Percentiles rank a stretch among this genome's conserved stretches.
phyloP scores from a whole-genome alignment of 495 filamentous ascomycete genomes.

The Apodospora peruviana region DNA sequence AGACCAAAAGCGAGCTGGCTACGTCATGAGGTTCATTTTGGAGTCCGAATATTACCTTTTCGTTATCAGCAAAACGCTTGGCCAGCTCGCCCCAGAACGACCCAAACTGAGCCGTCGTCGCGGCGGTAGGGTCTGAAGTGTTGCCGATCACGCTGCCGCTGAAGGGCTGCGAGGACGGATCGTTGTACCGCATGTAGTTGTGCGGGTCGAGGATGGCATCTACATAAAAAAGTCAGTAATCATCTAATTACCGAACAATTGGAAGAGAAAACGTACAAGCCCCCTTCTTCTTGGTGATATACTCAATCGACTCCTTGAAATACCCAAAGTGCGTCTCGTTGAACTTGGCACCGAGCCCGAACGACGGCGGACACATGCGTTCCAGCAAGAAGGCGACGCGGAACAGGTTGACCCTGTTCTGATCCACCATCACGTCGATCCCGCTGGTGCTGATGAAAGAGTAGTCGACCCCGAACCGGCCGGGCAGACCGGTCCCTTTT shows the following conservation, averaged over 20 bases:
- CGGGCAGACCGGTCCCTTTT: conserved; percentile 42
- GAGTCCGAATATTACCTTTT: conserved; percentile 46
- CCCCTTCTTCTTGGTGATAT: conserved; percentile 46
- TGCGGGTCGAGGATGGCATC: conserved; percentile 50
- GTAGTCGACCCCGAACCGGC: conserved; percentile 46
- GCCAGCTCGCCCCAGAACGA: conserved; percentile 51
- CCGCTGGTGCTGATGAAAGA: conserved; percentile 42
- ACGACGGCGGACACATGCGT: conserved; percentile 45
- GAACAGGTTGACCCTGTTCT: conserved; percentile 47
- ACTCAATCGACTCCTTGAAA: conserved; percentile 46
- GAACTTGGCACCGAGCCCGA: conserved; percentile 45
- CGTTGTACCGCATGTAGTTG: conserved; percentile 53
- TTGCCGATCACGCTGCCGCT: conserved; percentile 47
- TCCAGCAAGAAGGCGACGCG: conserved; percentile 50
- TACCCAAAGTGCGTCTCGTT: conserved; percentile 47
- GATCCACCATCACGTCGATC: conserved; percentile 41
- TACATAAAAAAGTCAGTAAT: background rate
- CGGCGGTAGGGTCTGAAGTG: conserved; percentile 33
- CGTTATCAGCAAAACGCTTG: conserved; percentile 39
- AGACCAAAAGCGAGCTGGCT: conserved; percentile 36
- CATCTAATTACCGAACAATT: background rate
- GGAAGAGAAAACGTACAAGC: conserved; percentile 19
- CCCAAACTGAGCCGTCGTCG: conserved; percentile 45
- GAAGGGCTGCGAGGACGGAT: conserved; percentile 45
- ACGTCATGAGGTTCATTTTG: conserved; percentile 51